A percentile compares a stretch with the other conserved stretches of the same genome.
phyloP scores from a whole-genome alignment of 176 grass and related monocot species.

The Pontederia crassipes region DNA sequence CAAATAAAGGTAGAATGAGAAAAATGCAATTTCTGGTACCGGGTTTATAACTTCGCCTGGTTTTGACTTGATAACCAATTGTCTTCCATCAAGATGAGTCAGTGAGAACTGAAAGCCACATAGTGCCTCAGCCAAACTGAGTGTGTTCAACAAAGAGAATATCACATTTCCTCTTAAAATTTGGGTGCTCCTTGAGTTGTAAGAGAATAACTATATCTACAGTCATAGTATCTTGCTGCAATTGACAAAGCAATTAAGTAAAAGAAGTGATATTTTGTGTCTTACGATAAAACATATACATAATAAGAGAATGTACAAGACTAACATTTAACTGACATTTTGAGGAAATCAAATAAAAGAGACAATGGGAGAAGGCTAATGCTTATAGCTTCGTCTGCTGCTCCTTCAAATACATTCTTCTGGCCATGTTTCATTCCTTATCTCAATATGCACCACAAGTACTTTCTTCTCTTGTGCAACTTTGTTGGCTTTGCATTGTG shows the following conservation, averaged over 20 bases:
- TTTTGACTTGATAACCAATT: conserved; percentile 81
- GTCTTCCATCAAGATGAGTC: conserved; percentile 75
- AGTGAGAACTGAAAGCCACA: conserved; percentile 91
- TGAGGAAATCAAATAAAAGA: not conserved
- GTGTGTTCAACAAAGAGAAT: conserved; percentile 66
- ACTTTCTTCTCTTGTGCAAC: conserved; percentile 77
- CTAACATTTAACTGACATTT: too few relatives aligned
- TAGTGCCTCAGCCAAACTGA: conserved; percentile 76
- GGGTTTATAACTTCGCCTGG: conserved; percentile 80
- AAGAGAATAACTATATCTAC: conserved; percentile 91
- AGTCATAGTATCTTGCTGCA: conserved; percentile 80
- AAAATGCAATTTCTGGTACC: conserved; percentile 22
- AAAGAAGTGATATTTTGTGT: not conserved
- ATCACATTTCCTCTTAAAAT: conserved; percentile 81
- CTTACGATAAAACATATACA: too few relatives aligned
- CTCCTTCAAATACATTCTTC: conserved; percentile 93
- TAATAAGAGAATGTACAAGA: too few relatives aligned
- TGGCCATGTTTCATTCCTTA: conserved; percentile 92
- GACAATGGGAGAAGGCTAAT: not conserved
- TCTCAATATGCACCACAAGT: conserved; percentile 84
- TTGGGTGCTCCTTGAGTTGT: conserved; percentile 86
- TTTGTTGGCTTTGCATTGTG: conserved; percentile 63
- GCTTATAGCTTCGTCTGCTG: conserved; percentile 96
- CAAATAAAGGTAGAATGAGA: not conserved
- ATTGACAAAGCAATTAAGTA: conserved; percentile 8